Evolutionary conservation across 192 early-diverging fungal genomes (phyloP).

Genomic region (Backusella psychrophila): DNA sequence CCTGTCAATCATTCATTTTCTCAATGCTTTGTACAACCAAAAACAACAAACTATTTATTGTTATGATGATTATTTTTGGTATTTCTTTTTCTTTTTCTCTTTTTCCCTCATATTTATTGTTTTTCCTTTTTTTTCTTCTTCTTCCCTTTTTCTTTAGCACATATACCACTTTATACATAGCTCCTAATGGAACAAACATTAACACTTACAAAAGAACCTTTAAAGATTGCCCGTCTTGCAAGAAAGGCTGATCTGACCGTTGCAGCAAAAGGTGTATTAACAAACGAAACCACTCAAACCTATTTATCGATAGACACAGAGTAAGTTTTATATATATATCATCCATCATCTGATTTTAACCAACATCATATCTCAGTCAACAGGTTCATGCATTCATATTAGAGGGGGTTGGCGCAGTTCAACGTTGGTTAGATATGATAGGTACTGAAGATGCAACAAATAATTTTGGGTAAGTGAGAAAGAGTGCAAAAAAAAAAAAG

Average conservation of each 20-base stretch:
- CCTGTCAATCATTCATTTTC: slow-evolving; percentile 7
- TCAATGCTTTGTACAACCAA: not conserved
- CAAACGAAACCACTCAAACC: not conserved
- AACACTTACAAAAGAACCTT: not conserved
- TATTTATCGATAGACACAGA: not conserved
- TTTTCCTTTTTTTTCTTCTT: not conserved
- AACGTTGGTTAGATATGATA: not conserved
- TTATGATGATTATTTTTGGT: not conserved
- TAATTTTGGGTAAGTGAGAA: not conserved
- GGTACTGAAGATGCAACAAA: not conserved
- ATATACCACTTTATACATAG: not conserved
- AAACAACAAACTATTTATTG: not conserved
- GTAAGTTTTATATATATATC: not conserved
- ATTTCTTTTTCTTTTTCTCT: not conserved
- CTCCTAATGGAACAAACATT: not conserved
- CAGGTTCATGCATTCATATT: slow-evolving; percentile 3
- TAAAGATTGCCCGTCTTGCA: not conserved
- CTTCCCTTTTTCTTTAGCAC: not conserved
- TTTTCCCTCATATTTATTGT: not conserved
- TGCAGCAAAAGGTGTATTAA: not conserved
- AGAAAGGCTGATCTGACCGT: not conserved
- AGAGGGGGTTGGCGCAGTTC: slow-evolving; percentile 12
- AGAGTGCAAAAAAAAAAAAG: not conserved
- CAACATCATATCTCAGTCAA: not conserved
- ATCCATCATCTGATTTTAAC: too few species aligned